A percentile compares a stretch with the other conserved stretches of the same genome.
Conservation (phyloP, 495 filamentous ascomycete species). For the Penicillium goetzii region DNA sequence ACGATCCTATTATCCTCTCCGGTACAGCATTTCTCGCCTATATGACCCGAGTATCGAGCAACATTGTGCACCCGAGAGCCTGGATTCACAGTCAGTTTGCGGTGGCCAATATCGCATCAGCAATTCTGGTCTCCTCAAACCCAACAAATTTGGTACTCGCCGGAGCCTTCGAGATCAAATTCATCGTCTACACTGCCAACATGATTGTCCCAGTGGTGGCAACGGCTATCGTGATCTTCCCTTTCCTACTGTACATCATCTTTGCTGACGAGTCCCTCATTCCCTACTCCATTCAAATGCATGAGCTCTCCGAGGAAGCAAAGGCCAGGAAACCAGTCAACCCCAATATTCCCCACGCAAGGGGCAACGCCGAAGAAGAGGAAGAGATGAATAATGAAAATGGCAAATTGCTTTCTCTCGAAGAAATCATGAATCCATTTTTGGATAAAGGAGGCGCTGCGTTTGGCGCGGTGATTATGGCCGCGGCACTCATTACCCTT, state of each 20-base stretch:
- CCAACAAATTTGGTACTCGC: conserved; percentile 74
- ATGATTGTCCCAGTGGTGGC: conserved; percentile 69
- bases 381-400: conserved; percentile 44
- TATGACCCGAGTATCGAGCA: conserved; percentile 70
- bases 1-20: conserved; percentile 70
- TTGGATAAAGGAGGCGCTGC: conserved; percentile 63
- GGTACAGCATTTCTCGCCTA: conserved; percentile 72
- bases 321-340: conserved; percentile 60
- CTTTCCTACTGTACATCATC: conserved; percentile 65
- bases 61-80: conserved; percentile 65
- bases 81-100: conserved; percentile 74
- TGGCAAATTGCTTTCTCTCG: conserved; percentile 58
- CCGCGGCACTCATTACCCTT: conserved; percentile 60
- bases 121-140: conserved; percentile 71
- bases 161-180: conserved; percentile 67
- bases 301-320: conserved; percentile 59
- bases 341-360: conserved; percentile 65
- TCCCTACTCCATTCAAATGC: conserved; percentile 65
- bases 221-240: conserved; percentile 65
- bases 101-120: conserved; percentile 67
- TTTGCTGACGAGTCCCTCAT: conserved; percentile 64
- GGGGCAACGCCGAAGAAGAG: conserved; percentile 57
- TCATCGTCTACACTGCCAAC: conserved; percentile 68
- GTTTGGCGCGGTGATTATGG: conserved; percentile 64
- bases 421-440: conserved; percentile 74